A percentile compares a stretch with the other conserved stretches of the same genome.
Evolutionary conservation across 768 basidiomycete species (phyloP).

Genomic region (Baorangia bicolor): DNA sequence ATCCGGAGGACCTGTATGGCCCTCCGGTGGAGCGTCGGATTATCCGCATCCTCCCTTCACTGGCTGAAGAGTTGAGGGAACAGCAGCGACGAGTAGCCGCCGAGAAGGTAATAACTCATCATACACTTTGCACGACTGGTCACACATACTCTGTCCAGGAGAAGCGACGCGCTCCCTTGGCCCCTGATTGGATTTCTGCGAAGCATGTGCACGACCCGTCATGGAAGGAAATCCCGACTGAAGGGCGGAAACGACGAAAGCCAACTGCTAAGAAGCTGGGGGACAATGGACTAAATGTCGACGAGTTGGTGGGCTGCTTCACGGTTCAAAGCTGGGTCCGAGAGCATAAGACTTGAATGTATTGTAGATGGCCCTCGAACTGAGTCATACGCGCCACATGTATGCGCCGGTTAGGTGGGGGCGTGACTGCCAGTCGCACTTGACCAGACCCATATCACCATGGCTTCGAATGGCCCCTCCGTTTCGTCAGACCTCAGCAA

Average conservation of each 20-base stretch:
- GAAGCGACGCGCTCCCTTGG: slow-evolving; percentile 14
- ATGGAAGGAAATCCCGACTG: slow-evolving; percentile 9
- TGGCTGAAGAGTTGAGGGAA: slow-evolving; percentile 26
- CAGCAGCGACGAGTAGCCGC: slow-evolving; percentile 15
- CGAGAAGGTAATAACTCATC: slow-evolving; percentile 14
- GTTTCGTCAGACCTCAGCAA: slow-evolving; percentile 25
- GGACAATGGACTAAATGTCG: slow-evolving; percentile 10
- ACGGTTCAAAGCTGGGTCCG: slow-evolving; percentile 15
- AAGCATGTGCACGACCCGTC: slow-evolving; percentile 18
- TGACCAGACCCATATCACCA: background rate
- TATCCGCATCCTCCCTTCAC: slow-evolving; percentile 26
- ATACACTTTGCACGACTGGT: background rate
- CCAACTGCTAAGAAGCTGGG: slow-evolving; percentile 11
- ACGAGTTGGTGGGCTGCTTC: slow-evolving; percentile 19
- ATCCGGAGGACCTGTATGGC: slow-evolving; percentile 29
- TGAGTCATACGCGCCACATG: background rate
- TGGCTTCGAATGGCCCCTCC: slow-evolving; percentile 6
- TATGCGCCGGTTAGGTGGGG: background rate
- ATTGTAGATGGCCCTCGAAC: background rate
- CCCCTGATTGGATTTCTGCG: slow-evolving; percentile 27
- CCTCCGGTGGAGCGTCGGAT: slow-evolving; percentile 27
- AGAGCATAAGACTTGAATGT: slow-evolving; percentile 7
- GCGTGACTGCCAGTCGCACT: too few species aligned
- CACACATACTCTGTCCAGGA: slow-evolving; percentile 10
- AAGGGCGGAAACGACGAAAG: slow-evolving; percentile 18